Evolutionary conservation across 2,329 filamentous ascomycete genomes (phyloP).

Genomic region (Calonectria crousiana): DNA sequence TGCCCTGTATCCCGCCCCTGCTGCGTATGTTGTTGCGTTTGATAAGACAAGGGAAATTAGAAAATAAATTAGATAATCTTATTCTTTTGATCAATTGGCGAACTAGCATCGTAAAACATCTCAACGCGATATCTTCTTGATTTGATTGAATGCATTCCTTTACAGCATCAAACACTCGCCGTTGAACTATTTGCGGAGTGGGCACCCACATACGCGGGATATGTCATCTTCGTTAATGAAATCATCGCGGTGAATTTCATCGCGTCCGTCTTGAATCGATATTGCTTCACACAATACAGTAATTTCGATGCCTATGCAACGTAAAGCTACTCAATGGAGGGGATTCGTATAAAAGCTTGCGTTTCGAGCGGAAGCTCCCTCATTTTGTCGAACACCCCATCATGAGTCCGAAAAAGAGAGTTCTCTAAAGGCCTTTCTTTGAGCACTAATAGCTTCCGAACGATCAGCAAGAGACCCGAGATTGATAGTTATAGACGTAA

Average conservation of each 20-base stretch:
- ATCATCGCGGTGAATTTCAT: conserved; percentile 6
- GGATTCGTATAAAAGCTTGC: background rate
- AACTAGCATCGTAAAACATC: no score
- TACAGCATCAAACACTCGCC: no score
- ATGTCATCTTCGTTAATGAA: conserved; percentile 3
- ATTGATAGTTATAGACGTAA: background rate
- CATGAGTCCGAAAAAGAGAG: conserved; percentile 18
- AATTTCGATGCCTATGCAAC: background rate
- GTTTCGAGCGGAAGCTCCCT: background rate
- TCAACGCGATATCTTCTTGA: no score
- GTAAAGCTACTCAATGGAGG: conserved; percentile 16
- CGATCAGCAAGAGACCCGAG: background rate
- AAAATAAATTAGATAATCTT: background rate
- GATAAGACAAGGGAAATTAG: background rate
- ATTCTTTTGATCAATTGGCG: no score
- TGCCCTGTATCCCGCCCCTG: background rate
- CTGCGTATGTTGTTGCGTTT: background rate
- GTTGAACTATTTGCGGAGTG: conserved; percentile 17
- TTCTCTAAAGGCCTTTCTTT: conserved; percentile 9
- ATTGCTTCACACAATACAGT: conserved; percentile 21
- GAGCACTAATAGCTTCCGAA: background rate
- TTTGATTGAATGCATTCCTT: no score
- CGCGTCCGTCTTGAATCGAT: background rate
- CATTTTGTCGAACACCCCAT: conserved; percentile 10
- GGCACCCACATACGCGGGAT: conserved; percentile 10